Conservation (phyloP, 192 early-diverging fungal genomes). For the Mortierella hygrophila region DNA sequence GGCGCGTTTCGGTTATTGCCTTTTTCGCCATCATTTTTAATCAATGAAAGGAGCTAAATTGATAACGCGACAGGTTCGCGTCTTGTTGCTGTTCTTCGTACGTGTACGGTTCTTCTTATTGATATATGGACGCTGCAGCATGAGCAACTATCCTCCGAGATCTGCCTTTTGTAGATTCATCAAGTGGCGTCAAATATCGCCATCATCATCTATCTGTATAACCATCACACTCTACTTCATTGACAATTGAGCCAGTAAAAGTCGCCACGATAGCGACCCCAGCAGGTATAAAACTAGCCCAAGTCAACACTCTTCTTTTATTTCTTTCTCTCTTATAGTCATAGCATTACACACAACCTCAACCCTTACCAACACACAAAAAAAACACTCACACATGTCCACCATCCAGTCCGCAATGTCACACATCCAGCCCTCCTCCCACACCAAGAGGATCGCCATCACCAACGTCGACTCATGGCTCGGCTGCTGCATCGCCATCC, state of each 20-base stretch:
- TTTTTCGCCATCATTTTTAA: background rate
- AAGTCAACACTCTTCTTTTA: background rate
- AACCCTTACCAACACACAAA: background rate
- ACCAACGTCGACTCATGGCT: conserved; percentile 31
- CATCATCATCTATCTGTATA: background rate
- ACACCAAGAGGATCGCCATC: conserved; percentile 10
- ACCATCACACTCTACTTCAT: background rate
- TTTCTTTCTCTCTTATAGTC: background rate
- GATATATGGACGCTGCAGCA: no score
- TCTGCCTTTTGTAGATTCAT: background rate
- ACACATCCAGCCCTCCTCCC: background rate
- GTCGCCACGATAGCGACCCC: background rate
- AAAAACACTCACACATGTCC: background rate
- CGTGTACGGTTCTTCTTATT: no score
- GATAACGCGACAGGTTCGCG: background rate
- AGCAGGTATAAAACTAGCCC: background rate
- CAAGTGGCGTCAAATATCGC: background rate
- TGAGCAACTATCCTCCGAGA: no score
- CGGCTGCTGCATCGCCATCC: conserved; percentile 21
- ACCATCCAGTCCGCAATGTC: background rate
- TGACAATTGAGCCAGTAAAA: background rate
- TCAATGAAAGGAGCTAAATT: background rate
- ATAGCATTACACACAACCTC: background rate
- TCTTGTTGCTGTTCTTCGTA: no score
- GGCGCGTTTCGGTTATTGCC: background rate